A percentile compares a stretch with the other conserved stretches of the same genome.
Evolutionary conservation across 306 rosid species (phyloP).

Genomic region (Betula pendula): DNA sequence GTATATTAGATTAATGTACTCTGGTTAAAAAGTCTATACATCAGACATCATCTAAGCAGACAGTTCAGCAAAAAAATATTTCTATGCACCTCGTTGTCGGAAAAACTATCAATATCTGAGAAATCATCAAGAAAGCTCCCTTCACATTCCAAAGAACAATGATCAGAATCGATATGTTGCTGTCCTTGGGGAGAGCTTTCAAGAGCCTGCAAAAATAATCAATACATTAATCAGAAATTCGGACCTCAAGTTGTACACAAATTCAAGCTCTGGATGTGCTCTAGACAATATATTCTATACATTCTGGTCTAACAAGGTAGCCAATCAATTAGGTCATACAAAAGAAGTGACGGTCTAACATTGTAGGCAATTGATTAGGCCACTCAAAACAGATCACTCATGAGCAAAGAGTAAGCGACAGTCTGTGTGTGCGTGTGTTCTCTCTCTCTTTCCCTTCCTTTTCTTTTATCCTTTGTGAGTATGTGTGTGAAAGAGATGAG

Average conservation of each 20-base stretch:
- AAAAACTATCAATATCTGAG: constrained; percentile 57
- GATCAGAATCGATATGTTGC: constrained; percentile 51
- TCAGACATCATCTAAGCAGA: constrained; percentile 15
- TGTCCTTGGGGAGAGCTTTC: constrained; percentile 56
- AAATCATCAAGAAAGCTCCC: constrained; percentile 57
- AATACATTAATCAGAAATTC: neutral
- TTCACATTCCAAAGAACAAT: constrained; percentile 51
- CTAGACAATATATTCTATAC: neutral
- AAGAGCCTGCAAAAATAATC: constrained; percentile 46
- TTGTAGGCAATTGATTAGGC: neutral
- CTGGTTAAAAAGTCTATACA: constrained; percentile 9
- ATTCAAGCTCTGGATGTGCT: neutral
- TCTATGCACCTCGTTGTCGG: constrained; percentile 58
- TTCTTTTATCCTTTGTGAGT: neutral
- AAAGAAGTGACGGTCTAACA: neutral
- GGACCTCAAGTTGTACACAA: neutral
- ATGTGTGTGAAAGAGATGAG: neutral
- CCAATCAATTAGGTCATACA: neutral
- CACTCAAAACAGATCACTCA: neutral
- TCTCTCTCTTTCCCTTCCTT: neutral
- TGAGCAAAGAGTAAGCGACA: neutral
- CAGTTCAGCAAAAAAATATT: neutral
- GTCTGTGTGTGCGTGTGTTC: neutral
- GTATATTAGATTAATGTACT: constrained; percentile 13
- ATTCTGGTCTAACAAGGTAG: neutral